These are phyloP conservation scores for Geosiphon pyriformis DNA, from an alignment of 192 early-diverging fungal species.

Conservation along the genomic window DNA sequence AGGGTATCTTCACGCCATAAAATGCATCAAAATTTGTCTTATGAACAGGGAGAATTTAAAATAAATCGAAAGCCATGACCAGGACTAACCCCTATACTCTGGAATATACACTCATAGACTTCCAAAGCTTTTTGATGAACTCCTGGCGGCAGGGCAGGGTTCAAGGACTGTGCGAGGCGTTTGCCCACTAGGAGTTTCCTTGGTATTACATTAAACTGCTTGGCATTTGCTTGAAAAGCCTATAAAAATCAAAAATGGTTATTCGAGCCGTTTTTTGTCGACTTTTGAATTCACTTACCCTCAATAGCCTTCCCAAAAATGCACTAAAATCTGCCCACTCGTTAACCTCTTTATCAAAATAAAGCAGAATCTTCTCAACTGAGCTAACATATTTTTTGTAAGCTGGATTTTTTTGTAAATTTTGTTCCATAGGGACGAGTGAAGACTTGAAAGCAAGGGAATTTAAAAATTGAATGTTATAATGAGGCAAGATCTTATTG, in stretches of 20 bases:
- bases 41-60: neutral
- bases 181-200: conserved; percentile 80
- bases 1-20: neutral
- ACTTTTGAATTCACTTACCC: conserved; percentile 38
- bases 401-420: conserved; percentile 59
- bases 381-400: conserved; percentile 77
- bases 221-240: conserved; percentile 69
- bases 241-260: conserved; percentile 25
- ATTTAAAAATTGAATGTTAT: no score
- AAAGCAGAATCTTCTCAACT: conserved; percentile 80
- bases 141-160: conserved; percentile 89
- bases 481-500: no score
- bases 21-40: neutral
- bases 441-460: no score
- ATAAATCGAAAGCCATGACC: neutral
- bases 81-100: conserved; percentile 59
- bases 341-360: conserved; percentile 82
- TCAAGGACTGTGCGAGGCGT: conserved; percentile 90
- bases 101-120: conserved; percentile 76
- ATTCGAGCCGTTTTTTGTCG: neutral
- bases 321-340: conserved; percentile 96
- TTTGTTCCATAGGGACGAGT: conserved; percentile 13
- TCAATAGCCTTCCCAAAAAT: conserved; percentile 77
- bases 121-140: conserved; percentile 92
- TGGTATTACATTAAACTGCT: conserved; percentile 72